phyloP scores from a whole-genome alignment of 306 rosid species.

The Fragaria vesca region DNA sequence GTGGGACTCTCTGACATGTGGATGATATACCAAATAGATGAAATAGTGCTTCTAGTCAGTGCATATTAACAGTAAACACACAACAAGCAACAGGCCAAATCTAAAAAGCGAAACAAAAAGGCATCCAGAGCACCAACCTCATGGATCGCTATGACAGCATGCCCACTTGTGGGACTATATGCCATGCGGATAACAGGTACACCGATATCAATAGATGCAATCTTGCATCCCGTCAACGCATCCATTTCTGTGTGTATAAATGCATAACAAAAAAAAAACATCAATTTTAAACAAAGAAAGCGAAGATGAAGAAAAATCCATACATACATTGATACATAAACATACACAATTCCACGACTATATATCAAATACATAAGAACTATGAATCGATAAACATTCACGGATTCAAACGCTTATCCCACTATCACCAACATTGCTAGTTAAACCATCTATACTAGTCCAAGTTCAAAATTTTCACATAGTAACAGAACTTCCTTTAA shows the following conservation, averaged over 20 bases:
- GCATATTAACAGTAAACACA: neutral
- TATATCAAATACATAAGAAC: neutral
- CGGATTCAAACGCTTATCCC: too few species aligned
- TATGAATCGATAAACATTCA: neutral
- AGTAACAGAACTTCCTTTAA: too few species aligned
- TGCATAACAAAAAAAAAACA: neutral
- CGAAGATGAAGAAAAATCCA: neutral
- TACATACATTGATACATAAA: neutral
- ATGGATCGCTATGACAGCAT: conserved; percentile 81
- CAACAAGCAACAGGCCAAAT: neutral
- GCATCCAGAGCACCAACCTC: conserved; percentile 54
- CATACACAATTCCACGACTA: neutral
- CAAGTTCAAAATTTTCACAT: too few species aligned
- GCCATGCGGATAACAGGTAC: conserved; percentile 93
- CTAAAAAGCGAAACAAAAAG: conserved; percentile 22
- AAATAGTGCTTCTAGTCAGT: neutral
- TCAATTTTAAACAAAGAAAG: neutral
- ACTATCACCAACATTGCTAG: too few species aligned
- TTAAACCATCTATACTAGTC: too few species aligned
- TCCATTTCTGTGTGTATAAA: conserved; percentile 67
- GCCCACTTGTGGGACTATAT: conserved; percentile 86
- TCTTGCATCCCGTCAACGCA: conserved; percentile 92
- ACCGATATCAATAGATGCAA: conserved; percentile 86
- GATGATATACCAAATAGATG: conserved; percentile 77
- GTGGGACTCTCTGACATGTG: conserved; percentile 87